Evolutionary conservation across 441 rosid species (phyloP).

Genomic region (Gossypium schwendimanii): DNA sequence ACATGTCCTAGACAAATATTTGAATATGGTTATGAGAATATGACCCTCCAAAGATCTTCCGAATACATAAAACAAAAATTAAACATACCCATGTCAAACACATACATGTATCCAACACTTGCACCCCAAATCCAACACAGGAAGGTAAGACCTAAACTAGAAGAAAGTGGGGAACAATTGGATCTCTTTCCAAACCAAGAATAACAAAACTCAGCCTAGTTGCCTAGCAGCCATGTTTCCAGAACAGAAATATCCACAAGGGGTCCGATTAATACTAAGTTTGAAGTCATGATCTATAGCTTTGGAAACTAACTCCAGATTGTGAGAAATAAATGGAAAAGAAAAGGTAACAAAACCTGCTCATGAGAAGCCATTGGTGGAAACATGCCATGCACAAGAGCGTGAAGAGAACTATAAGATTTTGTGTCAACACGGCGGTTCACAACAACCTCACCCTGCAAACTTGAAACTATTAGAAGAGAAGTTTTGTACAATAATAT

Average conservation of each 20-base stretch:
- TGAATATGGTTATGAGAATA: not conserved
- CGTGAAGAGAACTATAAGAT: constrained; percentile 71
- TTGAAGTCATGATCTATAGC: not conserved
- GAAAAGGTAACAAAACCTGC: constrained; percentile 42
- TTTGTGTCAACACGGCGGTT: constrained; percentile 66
- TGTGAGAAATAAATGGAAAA: constrained; percentile 3
- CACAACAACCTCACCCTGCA: constrained; percentile 91
- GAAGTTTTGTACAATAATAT: not conserved
- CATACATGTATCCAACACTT: not conserved
- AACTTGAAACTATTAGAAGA: constrained; percentile 19
- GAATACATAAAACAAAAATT: not conserved
- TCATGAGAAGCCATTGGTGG: constrained; percentile 53
- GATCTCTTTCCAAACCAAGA: not conserved
- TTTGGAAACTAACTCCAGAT: not conserved
- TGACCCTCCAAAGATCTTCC: not conserved
- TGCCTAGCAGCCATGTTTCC: not conserved
- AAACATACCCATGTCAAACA: not conserved
- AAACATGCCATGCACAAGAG: constrained; percentile 83
- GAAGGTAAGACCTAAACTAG: not conserved
- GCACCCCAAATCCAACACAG: not conserved
- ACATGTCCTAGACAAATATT: not conserved
- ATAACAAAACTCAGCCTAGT: not conserved
- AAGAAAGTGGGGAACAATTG: not conserved
- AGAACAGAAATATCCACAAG: not conserved
- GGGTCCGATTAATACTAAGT: not conserved